Base-by-base conservation (phyloP, 371 early-diverging fungal species). In the Lichtheimia hyalospora region DNA sequence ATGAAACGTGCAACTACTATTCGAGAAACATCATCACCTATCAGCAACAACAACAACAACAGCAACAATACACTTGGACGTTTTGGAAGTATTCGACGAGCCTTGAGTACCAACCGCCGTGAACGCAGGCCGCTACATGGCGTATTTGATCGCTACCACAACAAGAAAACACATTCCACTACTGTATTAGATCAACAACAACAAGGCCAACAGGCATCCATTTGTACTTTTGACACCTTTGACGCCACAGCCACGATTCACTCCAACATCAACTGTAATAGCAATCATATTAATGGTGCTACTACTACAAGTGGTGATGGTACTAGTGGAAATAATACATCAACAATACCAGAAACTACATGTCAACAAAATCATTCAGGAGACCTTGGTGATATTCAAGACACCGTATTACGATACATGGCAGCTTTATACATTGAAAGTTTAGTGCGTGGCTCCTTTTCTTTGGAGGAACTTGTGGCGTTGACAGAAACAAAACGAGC, bases 321-420 rank as follows among this genome's bases (percentile, higher is more conserved):
- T 7, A 34, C 2, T 34, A 2, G 34, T 34, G 34, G 27, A 5
- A 7, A 27, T 15, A 51, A 41, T 59, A 52, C 24, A 43, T 52
- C 16, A 42, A 41, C 13, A 52, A 59, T 25, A 52, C 51, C 8
- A 39, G 18, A 3, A 52, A 59, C 16, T 13, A 41, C 43, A 13
- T 41, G 23, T 52, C 53, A 16, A 43, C 46, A 21, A 2, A 28
- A 12, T 21, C 52, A 25, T 6, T 21, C 42, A 15, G 16, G n/a
- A 15, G 93, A 95, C 51, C 73, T 93, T 27, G 81, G 83, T 21
- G 86, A 84, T 2, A 73, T 91, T 13, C 90, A 91, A 62, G 77
- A 82, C 43, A 81, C 93, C 56, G 84, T 86, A 49, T 87, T 92
- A 39, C 84, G 86, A 52, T 91, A 91, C 55, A 55, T 44, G 42